Evolutionary conservation across 495 filamentous ascomycete genomes (phyloP).

Genomic region (Letharia columbiana): DNA sequence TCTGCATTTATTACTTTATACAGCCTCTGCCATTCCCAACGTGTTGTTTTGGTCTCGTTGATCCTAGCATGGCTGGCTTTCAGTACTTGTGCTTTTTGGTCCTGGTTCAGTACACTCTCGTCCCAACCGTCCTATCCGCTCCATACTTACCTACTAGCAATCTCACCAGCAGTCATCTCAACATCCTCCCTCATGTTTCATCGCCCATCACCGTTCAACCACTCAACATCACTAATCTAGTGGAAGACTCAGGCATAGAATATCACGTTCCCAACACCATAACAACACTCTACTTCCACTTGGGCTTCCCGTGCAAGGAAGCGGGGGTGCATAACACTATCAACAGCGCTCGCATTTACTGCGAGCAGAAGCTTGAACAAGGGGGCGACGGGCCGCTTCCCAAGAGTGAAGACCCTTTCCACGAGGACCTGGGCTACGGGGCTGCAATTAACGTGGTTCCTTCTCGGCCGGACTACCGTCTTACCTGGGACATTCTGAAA

Average conservation of each 20-base stretch:
- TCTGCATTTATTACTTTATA: background rate
- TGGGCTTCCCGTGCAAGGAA: background rate
- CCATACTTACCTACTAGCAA: background rate
- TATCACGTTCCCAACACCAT: background rate
- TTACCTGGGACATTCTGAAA: background rate
- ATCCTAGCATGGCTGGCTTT: background rate
- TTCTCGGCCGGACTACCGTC: background rate
- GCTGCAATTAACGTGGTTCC: background rate
- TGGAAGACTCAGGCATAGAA: background rate
- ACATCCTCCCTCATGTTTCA: background rate
- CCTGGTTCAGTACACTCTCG: background rate
- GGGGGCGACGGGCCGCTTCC: background rate
- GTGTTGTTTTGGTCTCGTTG: background rate
- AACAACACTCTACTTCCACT: conserved; percentile 2
- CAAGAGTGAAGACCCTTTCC: background rate
- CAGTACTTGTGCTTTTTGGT: background rate
- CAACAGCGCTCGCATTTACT: background rate
- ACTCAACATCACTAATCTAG: background rate
- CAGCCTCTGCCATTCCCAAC: background rate
- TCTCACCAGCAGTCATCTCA: background rate
- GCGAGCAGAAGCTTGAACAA: background rate
- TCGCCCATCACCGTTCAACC: background rate
- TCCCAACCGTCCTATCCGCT: background rate
- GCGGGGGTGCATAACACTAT: background rate
- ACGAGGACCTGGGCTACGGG: conserved; percentile 1